phyloP scores from a whole-genome alignment of 1,139 yeast species.

The Debaryomyces coudertii region DNA sequence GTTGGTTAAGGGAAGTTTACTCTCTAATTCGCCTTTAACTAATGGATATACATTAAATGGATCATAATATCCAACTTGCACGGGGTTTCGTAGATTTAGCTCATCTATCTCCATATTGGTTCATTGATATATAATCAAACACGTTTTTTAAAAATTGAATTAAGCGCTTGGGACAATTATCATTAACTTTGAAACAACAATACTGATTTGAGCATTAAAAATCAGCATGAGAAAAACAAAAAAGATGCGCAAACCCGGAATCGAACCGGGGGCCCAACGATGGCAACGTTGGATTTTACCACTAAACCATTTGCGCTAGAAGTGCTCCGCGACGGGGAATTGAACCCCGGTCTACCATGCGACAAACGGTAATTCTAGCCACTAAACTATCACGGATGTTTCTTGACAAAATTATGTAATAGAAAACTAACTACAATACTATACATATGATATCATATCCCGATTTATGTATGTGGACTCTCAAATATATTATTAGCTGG shows the following conservation, averaged over 20 bases:
- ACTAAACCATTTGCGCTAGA: slow-evolving; percentile 20
- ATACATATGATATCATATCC: neutral
- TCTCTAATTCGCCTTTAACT: slow-evolving; percentile 53
- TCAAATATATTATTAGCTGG: too few species aligned
- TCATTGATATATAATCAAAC: neutral
- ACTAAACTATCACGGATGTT: slow-evolving; percentile 47
- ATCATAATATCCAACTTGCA: slow-evolving; percentile 75
- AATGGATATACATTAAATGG: slow-evolving; percentile 72
- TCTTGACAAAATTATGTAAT: neutral
- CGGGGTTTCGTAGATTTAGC: slow-evolving; percentile 26
- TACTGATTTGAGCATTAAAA: neutral
- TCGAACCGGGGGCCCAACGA: slow-evolving; percentile 23
- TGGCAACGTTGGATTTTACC: slow-evolving; percentile 22
- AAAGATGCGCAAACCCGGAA: slow-evolving; percentile 20
- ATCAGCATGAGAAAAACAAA: slow-evolving; percentile 8
- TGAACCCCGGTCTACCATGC: slow-evolving; percentile 72
- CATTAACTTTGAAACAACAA: neutral
- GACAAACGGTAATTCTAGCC: slow-evolving; percentile 54
- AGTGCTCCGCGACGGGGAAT: slow-evolving; percentile 66
- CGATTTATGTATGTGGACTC: too few species aligned
- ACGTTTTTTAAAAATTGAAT: neutral
- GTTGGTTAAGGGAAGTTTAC: slow-evolving; percentile 67
- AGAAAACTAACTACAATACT: neutral
- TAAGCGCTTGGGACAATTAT: neutral
- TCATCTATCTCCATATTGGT: slow-evolving; percentile 15